Evolutionary conservation across 1,284 basidiomycete genomes (phyloP).

Genomic region (Xerocomus minutiporus): DNA sequence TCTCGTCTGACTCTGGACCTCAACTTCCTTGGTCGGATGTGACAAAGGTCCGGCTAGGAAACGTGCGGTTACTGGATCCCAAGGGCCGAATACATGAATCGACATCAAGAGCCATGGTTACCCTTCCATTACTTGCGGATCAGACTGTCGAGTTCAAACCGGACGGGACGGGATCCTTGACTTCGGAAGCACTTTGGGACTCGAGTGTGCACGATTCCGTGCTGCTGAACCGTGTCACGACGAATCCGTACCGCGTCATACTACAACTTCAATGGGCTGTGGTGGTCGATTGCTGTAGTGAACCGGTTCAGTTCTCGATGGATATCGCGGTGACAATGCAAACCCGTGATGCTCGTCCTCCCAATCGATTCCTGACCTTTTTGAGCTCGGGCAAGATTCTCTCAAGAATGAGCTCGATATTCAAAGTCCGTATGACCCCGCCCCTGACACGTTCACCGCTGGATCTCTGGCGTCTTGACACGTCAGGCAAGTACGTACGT

Average conservation of each 20-base stretch:
- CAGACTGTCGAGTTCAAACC: slow-evolving; percentile 70
- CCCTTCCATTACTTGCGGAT: slow-evolving; percentile 69
- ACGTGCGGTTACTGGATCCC: slow-evolving; percentile 79
- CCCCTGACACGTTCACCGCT: slow-evolving; percentile 81
- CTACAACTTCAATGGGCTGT: slow-evolving; percentile 76
- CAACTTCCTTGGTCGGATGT: slow-evolving; percentile 85
- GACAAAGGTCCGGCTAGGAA: slow-evolving; percentile 73
- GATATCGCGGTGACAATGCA: slow-evolving; percentile 87
- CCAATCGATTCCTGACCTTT: slow-evolving; percentile 70
- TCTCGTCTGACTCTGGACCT: slow-evolving; percentile 85
- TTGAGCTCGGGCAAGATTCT: slow-evolving; percentile 73
- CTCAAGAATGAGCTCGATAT: slow-evolving; percentile 75
- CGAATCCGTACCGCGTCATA: slow-evolving; percentile 72
- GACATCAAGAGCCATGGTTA: slow-evolving; percentile 60
- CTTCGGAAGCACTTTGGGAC: slow-evolving; percentile 84
- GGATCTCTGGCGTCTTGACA: slow-evolving; percentile 94
- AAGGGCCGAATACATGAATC: slow-evolving; percentile 80
- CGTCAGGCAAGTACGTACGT: slow-evolving; percentile 87
- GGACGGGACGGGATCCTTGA: slow-evolving; percentile 75
- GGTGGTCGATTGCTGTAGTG: slow-evolving; percentile 76
- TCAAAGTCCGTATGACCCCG: slow-evolving; percentile 76
- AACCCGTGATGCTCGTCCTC: slow-evolving; percentile 80
- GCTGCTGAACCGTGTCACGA: slow-evolving; percentile 83
- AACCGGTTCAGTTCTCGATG: slow-evolving; percentile 82
- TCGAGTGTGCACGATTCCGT: slow-evolving; percentile 86